Evolutionary conservation across 208 protist genomes (phyloP).

Genomic region (Borovskyia barvae): DNA sequence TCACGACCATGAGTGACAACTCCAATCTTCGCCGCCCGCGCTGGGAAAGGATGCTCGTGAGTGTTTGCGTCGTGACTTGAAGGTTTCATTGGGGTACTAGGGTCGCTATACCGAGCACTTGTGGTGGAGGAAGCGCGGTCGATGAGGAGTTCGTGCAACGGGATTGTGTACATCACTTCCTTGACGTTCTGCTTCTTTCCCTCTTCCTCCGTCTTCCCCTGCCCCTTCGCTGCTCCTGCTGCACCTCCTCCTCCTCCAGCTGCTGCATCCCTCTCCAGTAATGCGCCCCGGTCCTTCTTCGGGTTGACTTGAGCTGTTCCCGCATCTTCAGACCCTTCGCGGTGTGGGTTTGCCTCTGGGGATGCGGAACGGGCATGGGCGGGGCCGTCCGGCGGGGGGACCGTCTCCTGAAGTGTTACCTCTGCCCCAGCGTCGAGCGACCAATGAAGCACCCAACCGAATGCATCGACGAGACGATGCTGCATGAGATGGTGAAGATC

Average conservation of each 20-base stretch:
- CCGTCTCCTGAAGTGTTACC: conserved; percentile 11
- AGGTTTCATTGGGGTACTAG: conserved; percentile 9
- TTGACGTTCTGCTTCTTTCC: too few species aligned
- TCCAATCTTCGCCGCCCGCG: conserved; percentile 11
- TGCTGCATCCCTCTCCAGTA: too few species aligned
- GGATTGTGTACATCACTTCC: too few species aligned
- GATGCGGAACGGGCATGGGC: too few species aligned
- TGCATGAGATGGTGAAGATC: conserved; percentile 21
- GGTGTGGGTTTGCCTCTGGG: too few species aligned
- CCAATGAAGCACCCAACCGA: conserved; percentile 25
- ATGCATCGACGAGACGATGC: conserved; percentile 17
- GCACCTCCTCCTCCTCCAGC: neutral
- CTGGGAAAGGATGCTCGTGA: conserved; percentile 11
- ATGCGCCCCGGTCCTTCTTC: too few species aligned
- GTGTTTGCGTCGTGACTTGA: conserved; percentile 2
- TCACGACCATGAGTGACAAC: conserved; percentile 11
- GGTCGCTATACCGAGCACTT: conserved; percentile 13
- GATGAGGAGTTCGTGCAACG: neutral
- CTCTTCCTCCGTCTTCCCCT: neutral
- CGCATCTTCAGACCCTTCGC: too few species aligned
- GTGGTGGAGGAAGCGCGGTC: neutral
- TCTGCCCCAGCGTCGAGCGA: conserved; percentile 23
- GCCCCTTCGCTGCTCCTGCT: neutral
- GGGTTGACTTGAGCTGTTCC: too few species aligned
- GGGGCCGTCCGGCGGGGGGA: too few species aligned